phyloP scores from a whole-genome alignment of 352 stramenopile genomes.

The Globisporangium perplexum region DNA sequence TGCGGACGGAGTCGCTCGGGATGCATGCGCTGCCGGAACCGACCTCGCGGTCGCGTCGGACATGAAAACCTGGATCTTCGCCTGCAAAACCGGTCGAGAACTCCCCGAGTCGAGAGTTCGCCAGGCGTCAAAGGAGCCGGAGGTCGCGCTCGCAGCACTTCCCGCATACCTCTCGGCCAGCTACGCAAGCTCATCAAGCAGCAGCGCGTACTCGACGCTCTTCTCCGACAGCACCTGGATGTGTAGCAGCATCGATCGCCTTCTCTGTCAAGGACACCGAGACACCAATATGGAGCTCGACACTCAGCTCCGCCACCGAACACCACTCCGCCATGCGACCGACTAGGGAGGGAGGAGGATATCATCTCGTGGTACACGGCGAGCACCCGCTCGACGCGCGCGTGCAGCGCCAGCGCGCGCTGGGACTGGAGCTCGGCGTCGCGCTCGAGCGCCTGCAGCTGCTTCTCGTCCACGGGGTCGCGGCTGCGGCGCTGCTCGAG shows the following conservation, averaged over 20 bases:
- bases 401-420: slow-evolving; percentile 37
- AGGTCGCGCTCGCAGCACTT: too few relatives aligned
- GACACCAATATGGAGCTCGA: background rate
- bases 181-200: slow-evolving; percentile 41
- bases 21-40: too few relatives aligned
- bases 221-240: slow-evolving; percentile 66
- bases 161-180: too few relatives aligned
- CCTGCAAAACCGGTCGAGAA: too few relatives aligned
- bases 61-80: too few relatives aligned
- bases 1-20: too few relatives aligned
- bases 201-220: slow-evolving; percentile 51
- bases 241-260: slow-evolving; percentile 1
- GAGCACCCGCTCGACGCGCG: slow-evolving; percentile 43
- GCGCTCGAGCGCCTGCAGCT: slow-evolving; percentile 28
- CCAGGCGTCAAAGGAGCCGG: too few relatives aligned
- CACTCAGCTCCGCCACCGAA: background rate
- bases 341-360: slow-evolving; percentile 22
- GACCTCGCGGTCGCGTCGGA: too few relatives aligned
- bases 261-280: slow-evolving; percentile 12
- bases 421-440: slow-evolving; percentile 28
- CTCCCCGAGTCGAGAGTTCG: too few relatives aligned
- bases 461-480: slow-evolving; percentile 10
- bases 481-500: slow-evolving; percentile 29
- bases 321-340: background rate
- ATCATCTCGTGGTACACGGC: slow-evolving; percentile 59